Conservation (phyloP, 345 rosid species). For the Euphorbia tirucalli region DNA sequence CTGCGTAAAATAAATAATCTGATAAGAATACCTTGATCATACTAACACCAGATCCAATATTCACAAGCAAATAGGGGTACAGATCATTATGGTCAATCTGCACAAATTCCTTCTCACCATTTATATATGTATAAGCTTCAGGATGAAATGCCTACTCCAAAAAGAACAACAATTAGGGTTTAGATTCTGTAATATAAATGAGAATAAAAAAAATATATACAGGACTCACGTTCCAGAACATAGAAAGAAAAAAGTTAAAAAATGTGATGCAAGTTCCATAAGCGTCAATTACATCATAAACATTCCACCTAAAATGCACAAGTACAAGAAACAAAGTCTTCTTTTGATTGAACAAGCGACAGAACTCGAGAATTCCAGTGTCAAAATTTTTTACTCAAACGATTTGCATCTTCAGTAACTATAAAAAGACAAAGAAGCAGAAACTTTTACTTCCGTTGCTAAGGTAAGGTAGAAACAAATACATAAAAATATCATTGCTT, state of each 20-base stretch:
- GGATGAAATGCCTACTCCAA: constrained; percentile 86
- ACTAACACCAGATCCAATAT: constrained; percentile 98
- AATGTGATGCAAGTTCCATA: too few relatives aligned
- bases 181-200: constrained; percentile 5
- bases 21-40: constrained; percentile 73
- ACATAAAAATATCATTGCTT: too few relatives aligned
- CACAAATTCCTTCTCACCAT: constrained; percentile 91
- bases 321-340: neutral
- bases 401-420: too few relatives aligned
- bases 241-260: too few relatives aligned
- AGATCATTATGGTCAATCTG: constrained; percentile 88
- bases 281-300: too few relatives aligned
- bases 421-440: too few relatives aligned
- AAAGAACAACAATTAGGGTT: constrained; percentile 23
- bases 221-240: too few relatives aligned
- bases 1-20: constrained; percentile 22
- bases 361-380: too few relatives aligned
- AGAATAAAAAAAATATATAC: neutral
- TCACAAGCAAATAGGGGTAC: constrained; percentile 96
- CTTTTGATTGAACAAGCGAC: constrained; percentile 10
- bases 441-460: too few relatives aligned
- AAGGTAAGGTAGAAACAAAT: too few relatives aligned
- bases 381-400: too few relatives aligned
- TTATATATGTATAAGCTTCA: constrained; percentile 98
- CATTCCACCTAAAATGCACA: too few relatives aligned